Base-by-base conservation (phyloP, 164 flowering plant species). In the Umbellularia californica region DNA sequence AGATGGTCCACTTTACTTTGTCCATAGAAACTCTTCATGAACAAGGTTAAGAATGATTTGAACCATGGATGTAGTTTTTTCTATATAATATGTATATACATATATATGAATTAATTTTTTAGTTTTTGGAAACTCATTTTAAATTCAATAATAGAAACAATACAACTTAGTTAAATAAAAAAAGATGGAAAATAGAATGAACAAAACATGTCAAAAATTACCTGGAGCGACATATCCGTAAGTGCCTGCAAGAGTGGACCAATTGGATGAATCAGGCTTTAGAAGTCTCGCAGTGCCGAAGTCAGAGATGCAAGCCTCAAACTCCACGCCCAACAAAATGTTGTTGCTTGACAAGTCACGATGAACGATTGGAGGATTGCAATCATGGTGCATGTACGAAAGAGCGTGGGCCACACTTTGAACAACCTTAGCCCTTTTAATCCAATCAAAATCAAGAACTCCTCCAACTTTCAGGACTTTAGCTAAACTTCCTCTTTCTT, bases 401-500 rank as follows among this genome's bases (percentile, higher is more conserved):
- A 70, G 50, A 3, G 60, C 72, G 22, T 70, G 17, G 25, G 60
- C 33, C 3, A 70, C 72, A 30, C 60, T 23, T 41, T 50, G 50
- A 24, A 70, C 24, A 19, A 70, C 58, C 14, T 70, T 50, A 14
- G 50, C 25, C 58, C 72, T 70, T 58, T 23, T 70, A 12, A 19
- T 3, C 72, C 72, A 70, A 10, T 50, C 60, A 3, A 70, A 50
- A 23, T 70, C 72, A 2, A n/a, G 5, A 65, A 50, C 83, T 64
- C 68, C 85, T 1, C 65, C 51, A 35, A 81, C 80, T 65, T 83
- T 75, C 50, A 90, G n/a, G 2, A 85, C 82, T 13, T 75, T 82
- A 17, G 81, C 80, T 64, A 88, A 55, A 69, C 90, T 88, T 0
- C 92, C 94, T 63, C 84, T 84, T 64, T 83, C 88, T 13, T 86